These are phyloP conservation scores for Perkinsus marinus DNA, from an alignment of 169 alveolate genomes.

Conservation along the genomic window DNA sequence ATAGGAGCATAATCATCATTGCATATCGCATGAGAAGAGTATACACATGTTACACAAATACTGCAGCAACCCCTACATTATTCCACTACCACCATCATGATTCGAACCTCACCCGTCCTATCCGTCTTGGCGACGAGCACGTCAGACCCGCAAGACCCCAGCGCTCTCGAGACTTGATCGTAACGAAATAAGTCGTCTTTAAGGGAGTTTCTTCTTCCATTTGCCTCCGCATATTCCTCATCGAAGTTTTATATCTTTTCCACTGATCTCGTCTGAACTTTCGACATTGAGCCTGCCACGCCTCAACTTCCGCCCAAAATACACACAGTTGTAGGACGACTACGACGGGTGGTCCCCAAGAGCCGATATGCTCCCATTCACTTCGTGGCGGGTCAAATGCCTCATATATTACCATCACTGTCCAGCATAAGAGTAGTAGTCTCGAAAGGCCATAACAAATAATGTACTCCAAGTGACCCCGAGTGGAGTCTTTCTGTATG, in stretches of 20 bases:
- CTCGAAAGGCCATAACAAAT: not conserved
- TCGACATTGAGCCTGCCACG: not conserved
- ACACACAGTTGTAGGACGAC: not conserved
- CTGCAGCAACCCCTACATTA: too few species aligned
- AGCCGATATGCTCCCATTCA: not conserved
- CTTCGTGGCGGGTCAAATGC: not conserved
- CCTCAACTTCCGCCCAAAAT: not conserved
- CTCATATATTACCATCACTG: not conserved
- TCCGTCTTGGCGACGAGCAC: not conserved
- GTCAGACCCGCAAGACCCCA: not conserved
- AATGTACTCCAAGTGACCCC: not conserved
- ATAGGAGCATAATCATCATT: too few species aligned
- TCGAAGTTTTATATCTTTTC: not conserved
- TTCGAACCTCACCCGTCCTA: too few species aligned
- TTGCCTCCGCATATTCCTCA: not conserved
- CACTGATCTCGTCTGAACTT: not conserved
- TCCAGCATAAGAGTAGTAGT: not conserved
- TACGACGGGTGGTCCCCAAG: not conserved
- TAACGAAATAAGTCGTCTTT: not conserved
- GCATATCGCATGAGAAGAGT: too few species aligned
- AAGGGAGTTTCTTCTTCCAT: not conserved
- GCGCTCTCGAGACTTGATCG: not conserved
- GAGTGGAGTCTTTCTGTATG: not conserved
- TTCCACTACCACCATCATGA: too few species aligned
- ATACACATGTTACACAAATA: too few species aligned